phyloP scores from a whole-genome alignment of 2,329 filamentous ascomycete species.

The Neurospora crassa region DNA sequence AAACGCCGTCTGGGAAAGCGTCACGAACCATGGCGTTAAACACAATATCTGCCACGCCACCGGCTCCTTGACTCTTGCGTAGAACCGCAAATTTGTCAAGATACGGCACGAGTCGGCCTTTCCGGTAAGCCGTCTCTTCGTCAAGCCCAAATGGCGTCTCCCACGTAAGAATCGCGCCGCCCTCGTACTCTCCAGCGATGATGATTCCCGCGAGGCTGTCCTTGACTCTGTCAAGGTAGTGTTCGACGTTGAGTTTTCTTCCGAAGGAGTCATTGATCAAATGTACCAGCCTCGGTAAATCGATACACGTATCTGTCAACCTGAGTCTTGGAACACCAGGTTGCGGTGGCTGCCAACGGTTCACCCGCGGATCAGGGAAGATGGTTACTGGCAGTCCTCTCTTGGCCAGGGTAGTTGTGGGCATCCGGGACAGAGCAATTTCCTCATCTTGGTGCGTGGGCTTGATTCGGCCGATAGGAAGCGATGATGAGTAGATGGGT shows the following conservation, averaged over 20 bases:
- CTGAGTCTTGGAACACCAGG: slow-evolving; percentile 52
- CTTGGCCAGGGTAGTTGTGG: slow-evolving; percentile 72
- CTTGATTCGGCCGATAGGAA: slow-evolving; percentile 61
- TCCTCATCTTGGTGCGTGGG: slow-evolving; percentile 15
- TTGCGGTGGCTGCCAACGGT: slow-evolving; percentile 59
- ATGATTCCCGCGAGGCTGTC: slow-evolving; percentile 82
- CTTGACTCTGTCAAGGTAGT: slow-evolving; percentile 76
- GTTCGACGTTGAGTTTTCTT: slow-evolving; percentile 69
- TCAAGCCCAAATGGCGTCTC: slow-evolving; percentile 59
- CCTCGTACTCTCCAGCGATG: slow-evolving; percentile 93
- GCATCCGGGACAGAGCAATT: slow-evolving; percentile 18
- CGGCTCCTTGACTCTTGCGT: slow-evolving; percentile 77
- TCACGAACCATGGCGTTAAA: slow-evolving; percentile 91
- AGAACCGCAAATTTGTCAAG: slow-evolving; percentile 96
- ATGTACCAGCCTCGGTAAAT: slow-evolving; percentile 71
- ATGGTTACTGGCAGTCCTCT: slow-evolving; percentile 83
- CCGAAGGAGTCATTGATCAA: slow-evolving; percentile 92
- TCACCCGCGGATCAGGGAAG: slow-evolving; percentile 58
- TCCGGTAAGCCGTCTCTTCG: slow-evolving; percentile 43
- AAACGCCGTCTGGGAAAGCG: slow-evolving; percentile 81
- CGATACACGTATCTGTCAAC: slow-evolving; percentile 71
- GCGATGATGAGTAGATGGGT: slow-evolving; percentile 81
- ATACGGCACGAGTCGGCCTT: slow-evolving; percentile 72
- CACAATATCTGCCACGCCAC: slow-evolving; percentile 88
- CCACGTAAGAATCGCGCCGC: slow-evolving; percentile 91